Conservation (phyloP, 306 rosid species). For the Pterocarpus santalinus region DNA sequence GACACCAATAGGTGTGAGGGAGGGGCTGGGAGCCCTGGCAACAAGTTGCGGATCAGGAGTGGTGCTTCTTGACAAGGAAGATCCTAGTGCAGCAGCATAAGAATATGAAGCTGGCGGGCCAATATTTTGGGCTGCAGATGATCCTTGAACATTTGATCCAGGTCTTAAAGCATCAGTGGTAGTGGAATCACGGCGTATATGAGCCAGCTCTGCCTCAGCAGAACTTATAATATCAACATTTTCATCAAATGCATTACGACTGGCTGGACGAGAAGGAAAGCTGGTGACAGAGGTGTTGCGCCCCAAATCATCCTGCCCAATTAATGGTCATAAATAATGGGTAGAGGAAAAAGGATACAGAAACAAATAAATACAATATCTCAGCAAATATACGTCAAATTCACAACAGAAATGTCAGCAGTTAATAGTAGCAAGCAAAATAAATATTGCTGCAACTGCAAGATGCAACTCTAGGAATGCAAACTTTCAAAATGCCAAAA, state of each 20-base stretch:
- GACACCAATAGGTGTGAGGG: constrained; percentile 87
- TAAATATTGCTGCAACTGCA: not conserved
- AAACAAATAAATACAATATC: constrained; percentile 2
- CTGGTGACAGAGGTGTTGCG: constrained; percentile 65
- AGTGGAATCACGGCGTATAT: constrained; percentile 58
- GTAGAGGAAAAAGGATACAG: not conserved
- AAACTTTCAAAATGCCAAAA: not conserved
- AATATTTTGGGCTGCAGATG: constrained; percentile 70
- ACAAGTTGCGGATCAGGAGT: constrained; percentile 93
- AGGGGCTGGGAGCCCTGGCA: constrained; percentile 96
- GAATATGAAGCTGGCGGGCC: constrained; percentile 71
- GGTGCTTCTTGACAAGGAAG: constrained; percentile 87
- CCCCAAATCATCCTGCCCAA: constrained; percentile 86
- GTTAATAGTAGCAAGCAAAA: not conserved
- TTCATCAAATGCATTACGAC: constrained; percentile 89
- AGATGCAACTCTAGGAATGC: not conserved
- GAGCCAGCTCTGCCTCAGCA: constrained; percentile 73
- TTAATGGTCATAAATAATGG: constrained; percentile 24
- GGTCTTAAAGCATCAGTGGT: constrained; percentile 60
- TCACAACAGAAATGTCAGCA: no score
- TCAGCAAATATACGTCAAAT: no score
- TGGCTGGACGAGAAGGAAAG: constrained; percentile 87
- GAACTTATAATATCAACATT: constrained; percentile 65
- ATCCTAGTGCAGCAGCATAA: constrained; percentile 91
- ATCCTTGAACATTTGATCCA: constrained; percentile 70